A percentile compares a stretch with the other conserved stretches of the same genome.
Evolutionary conservation across 2,329 filamentous ascomycete genomes (phyloP).

Genomic region (Alternaria sp.): DNA sequence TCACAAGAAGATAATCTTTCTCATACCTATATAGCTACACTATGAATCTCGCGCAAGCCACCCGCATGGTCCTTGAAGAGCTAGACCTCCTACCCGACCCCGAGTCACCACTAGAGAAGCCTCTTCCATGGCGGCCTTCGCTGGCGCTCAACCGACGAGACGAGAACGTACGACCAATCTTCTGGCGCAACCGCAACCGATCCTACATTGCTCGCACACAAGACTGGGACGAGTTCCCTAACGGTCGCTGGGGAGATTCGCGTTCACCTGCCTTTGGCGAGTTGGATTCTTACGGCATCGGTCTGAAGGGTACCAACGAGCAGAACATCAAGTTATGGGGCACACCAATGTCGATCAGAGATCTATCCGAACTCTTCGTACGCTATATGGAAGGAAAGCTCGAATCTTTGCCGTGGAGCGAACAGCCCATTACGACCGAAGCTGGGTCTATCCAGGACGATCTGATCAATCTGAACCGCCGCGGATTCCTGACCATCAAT

Average conservation of each 20-base stretch:
- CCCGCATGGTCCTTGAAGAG: slow-evolving; percentile 92
- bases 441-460: slow-evolving; percentile 79
- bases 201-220: slow-evolving; percentile 95
- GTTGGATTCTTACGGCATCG: slow-evolving; percentile 92
- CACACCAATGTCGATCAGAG: slow-evolving; percentile 78
- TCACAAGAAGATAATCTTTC: slow-evolving; percentile 3
- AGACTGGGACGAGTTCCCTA: slow-evolving; percentile 99
- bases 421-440: slow-evolving; percentile 84
- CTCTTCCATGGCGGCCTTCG: slow-evolving; percentile 96
- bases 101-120: slow-evolving; percentile 81
- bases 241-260: slow-evolving; percentile 97
- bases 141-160: slow-evolving; percentile 86
- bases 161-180: slow-evolving; percentile 96
- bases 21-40: slow-evolving; percentile 71
- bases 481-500: slow-evolving; percentile 94
- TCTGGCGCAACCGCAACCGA: slow-evolving; percentile 97
- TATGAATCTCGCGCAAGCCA: slow-evolving; percentile 97
- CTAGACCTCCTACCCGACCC: slow-evolving; percentile 81
- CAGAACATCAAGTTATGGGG: slow-evolving; percentile 97
- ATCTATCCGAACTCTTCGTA: slow-evolving; percentile 85
- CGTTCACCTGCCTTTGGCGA: slow-evolving; percentile 96
- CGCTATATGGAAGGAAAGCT: slow-evolving; percentile 84
- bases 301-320: slow-evolving; percentile 92
- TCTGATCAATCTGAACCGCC: slow-evolving; percentile 82
- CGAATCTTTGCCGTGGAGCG: slow-evolving; percentile 90